Base-by-base conservation (phyloP, 2,329 filamentous ascomycete species). In the Aspergillus sp. region DNA sequence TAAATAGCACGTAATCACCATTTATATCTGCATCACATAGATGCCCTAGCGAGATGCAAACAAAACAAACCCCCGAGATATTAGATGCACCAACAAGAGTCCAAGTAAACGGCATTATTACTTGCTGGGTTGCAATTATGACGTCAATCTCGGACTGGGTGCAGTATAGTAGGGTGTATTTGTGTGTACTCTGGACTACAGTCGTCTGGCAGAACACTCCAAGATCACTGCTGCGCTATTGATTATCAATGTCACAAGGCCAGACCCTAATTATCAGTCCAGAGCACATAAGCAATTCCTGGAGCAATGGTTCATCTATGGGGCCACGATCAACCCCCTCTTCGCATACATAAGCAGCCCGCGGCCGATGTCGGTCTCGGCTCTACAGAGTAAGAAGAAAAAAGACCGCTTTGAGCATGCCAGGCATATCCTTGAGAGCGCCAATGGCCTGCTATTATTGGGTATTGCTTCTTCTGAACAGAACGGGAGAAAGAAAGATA, bases 291-390 rank as follows among this genome's bases (percentile, higher is more conserved):
- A 19, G 19, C 19, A 19, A 19, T 19, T 19, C 19, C 19, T 19
- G 19, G 19, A 19, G 19, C 19, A 19, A 19, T 19, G 1, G 19
- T 19, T 19, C 19, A 19, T 19, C 1, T 19, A 19, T 2, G 19
- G 36, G 12, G 36, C 36, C 9, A 19, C 36, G 19, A 9, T 39
- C 36, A 8, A 26, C n/a, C 10, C 36, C 12, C 36, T 19, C 12
- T 27, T 8, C 12, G 26, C 36, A 28, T 26, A 27, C 29, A 45
- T 38, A 39, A 32, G 34, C 34, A 29, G 10, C 38, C 8, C 7
- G 10, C 8, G 29, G 41, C 45, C 45, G 45, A 47, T 47, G 45
- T 47, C 45, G 45, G 45, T 43, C 42, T 27, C 12, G 9, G n/a
- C n/a, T 26, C 27, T 41, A 34, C 6, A 12, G 19, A n/a, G 35